phyloP scores from a whole-genome alignment of 1,284 basidiomycete genomes.

The Takashimella koratensis region DNA sequence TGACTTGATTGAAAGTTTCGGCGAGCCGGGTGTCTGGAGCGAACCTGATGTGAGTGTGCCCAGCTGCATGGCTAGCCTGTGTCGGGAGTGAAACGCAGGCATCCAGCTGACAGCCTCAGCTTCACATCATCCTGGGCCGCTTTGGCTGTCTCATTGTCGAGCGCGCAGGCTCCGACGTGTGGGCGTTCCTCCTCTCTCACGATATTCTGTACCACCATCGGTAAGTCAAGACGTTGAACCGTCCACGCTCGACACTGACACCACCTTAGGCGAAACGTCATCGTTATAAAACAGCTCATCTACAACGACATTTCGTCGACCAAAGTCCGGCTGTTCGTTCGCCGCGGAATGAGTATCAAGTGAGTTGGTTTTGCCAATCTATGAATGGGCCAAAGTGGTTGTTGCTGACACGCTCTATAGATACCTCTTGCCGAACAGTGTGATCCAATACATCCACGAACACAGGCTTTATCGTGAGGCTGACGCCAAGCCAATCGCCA shows the following conservation, averaged over 20 bases:
- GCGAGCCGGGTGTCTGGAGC: conserved; percentile 91
- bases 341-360: conserved; percentile 86
- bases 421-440: conserved; percentile 85
- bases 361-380: conserved; percentile 22
- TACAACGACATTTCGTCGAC: conserved; percentile 98
- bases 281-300: conserved; percentile 91
- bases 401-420: conserved; percentile 31
- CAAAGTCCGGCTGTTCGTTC: conserved; percentile 83
- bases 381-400: neutral
- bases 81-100: no score
- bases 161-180: conserved; percentile 87
- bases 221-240: conserved; percentile 23
- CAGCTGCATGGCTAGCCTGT: no score
- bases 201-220: conserved; percentile 55
- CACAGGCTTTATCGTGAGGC: conserved; percentile 41
- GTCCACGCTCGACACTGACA: neutral
- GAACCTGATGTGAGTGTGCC: conserved; percentile 71
- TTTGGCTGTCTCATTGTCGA: conserved; percentile 96
- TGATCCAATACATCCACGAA: conserved; percentile 89
- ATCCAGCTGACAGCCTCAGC: no score
- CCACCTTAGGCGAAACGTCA: conserved; percentile 66
- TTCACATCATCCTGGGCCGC: conserved; percentile 90
- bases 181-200: conserved; percentile 57
- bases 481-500: conserved; percentile 14
- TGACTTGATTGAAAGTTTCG: conserved; percentile 95